Base-by-base conservation (phyloP, 768 basidiomycete species). In the Krasilnikovozyma curviuscula region DNA sequence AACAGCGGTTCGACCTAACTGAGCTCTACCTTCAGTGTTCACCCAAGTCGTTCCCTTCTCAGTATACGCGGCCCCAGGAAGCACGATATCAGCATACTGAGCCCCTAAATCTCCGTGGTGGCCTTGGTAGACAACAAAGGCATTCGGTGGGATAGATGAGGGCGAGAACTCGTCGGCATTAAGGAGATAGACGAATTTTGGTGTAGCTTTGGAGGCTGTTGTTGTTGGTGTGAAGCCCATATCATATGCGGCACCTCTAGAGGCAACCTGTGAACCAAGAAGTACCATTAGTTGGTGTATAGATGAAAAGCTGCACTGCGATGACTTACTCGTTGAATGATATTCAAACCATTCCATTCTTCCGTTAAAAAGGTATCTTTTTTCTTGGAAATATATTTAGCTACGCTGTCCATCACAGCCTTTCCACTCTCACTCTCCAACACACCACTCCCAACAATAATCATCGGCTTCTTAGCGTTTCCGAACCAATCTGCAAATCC, bases 51-150 rank as follows among this genome's bases (percentile, higher is more conserved):
- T 71, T 7, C 74, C 70, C 58, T 81, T 81, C 69, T 97, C 93
- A 2, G 91, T 97, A 67, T 93, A 95, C 3, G 93, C 93, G 14
- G 80, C 74, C 7, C 74, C 84, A 14, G 93, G 93, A 16, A 97
- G 69, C 63, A 83, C 84, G 50, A 97, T 86, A 61, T 98, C 93
- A n/a, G 93, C 93, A 21, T 88, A 77, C 58, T 86, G 83, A 3
- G 93, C 93, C 30, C 93, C 91, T 46, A 84, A 70, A 63, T 98
- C 93, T 57, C 93, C 93, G 61, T 98, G 93, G 64, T 95, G 89
- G 30, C 93, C 93, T 60, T 97, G 93, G 65, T 98, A 98, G 13
- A 98, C 91, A 39, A 97, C 89, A 59, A 97, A 97, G 3, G 91
- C 86, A 57, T 85, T 75, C 48, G 74, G 69, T 27, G 93, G 89